Evolutionary conservation across 176 grass and related monocot genomes (phyloP), one percentile per base, ranked within the genome.

Genomic region (Hordeum marinum): DNA sequence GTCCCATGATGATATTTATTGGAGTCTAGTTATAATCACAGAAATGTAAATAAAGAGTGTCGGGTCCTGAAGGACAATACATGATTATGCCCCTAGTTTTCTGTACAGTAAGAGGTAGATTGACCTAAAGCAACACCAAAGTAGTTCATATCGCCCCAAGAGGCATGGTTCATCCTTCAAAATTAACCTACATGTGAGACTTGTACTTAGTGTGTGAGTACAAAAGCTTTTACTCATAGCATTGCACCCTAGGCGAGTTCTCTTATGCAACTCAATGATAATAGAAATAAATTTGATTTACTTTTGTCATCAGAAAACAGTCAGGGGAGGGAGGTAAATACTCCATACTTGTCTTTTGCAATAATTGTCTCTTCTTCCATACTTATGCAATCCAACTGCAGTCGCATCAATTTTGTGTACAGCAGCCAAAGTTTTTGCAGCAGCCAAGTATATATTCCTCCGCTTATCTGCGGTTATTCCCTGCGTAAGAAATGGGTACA

Each of bases 331-430:
- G 20, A 39, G 63, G 1, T 52, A 52, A 52, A 52, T 52, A 52
- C 48, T 18, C 48, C 6, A 60, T 17, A 98, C 93, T 88, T 99
- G 93, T 95, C 93, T 92, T 88, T 89, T 99, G 85, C 96, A 99
- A 68, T 99, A 99, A 62, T 99, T 96, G 29, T 99, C 96, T 86
- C 93, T 84, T 86, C 79, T 93, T 31, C 96, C 91, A 68, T 87
- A 94, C 69, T 96, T 99, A 36, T 99, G 93, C 76, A 99, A 76
- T 63, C 93, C 96, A 83, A 96, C 80, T 21, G 59, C 74, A 89
- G 89, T 65, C 2, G 89, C 86, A 77, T 99, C 83, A 82, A 96
- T 86, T 86, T 84, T 92, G 84, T 99, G 96, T 60, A 96, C 79
- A 68, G 82, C 76, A 80, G 96, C 88, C 79, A 99, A 85, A 82